A percentile compares a stretch with the other conserved stretches of the same genome.
These are phyloP conservation scores for Eimeria tenella DNA, from an alignment of 169 alveolate genomes.

Conservation along the genomic window DNA sequence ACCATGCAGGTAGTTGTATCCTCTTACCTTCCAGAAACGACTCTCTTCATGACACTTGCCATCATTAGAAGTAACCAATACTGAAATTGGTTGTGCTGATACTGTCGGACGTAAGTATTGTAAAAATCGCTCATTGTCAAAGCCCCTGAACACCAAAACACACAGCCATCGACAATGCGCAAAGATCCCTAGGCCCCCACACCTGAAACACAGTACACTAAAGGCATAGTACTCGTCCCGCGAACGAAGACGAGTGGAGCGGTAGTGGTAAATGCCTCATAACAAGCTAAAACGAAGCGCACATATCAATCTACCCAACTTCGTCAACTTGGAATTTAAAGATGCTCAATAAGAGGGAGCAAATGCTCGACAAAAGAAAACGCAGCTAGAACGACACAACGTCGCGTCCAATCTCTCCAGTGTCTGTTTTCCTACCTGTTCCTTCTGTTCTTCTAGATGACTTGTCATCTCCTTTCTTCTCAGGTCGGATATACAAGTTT, in stretches of 20 bases:
- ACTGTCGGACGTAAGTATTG: slow-evolving; percentile 74
- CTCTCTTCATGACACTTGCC: slow-evolving; percentile 70
- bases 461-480: slow-evolving; percentile 26
- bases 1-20: too few relatives aligned
- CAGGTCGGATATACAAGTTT: slow-evolving; percentile 26
- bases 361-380: too few relatives aligned
- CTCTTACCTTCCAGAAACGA: slow-evolving; percentile 66
- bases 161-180: not conserved
- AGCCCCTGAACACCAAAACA: not conserved
- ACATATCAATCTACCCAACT: not conserved
- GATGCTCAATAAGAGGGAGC: not conserved
- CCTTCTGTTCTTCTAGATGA: slow-evolving; percentile 26
- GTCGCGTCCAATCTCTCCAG: not conserved
- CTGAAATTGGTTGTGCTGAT: slow-evolving; percentile 76
- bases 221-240: not conserved
- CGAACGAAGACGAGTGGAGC: too few relatives aligned
- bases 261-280: not conserved
- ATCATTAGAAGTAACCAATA: slow-evolving; percentile 77
- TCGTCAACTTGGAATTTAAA: not conserved
- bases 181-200: not conserved
- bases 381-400: too few relatives aligned
- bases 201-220: not conserved
- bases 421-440: not conserved
- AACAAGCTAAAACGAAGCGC: not conserved
- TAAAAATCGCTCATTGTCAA: slow-evolving; percentile 66